phyloP scores from a whole-genome alignment of 176 grass and related monocot species.

The Triticum urartu region DNA sequence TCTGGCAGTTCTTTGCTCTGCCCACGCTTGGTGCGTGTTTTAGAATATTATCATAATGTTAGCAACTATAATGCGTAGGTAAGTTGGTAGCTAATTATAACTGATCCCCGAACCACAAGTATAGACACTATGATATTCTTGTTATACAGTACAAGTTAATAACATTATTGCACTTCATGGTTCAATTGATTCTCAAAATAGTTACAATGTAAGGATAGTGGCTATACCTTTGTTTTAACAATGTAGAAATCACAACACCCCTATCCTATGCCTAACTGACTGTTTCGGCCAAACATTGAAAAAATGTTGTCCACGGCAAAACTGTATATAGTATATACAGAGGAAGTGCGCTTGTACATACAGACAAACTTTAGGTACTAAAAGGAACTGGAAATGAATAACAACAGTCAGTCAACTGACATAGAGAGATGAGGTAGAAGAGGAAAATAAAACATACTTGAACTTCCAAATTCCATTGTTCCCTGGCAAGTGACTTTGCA shows the following conservation, averaged over 20 bases:
- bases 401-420: neutral
- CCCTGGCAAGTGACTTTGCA: constrained; percentile 69
- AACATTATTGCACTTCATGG: neutral
- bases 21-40: neutral
- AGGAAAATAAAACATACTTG: constrained; percentile 53
- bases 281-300: neutral
- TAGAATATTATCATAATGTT: neutral
- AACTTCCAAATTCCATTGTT: constrained; percentile 78
- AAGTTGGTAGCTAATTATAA: neutral
- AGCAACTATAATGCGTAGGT: neutral
- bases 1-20: neutral
- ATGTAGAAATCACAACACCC: neutral
- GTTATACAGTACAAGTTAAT: neutral
- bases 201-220: neutral
- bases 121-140: neutral
- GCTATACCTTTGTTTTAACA: neutral
- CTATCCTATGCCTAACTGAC: neutral
- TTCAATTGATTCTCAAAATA: neutral
- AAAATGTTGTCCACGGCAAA: neutral
- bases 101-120: neutral
- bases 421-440: constrained; percentile 16
- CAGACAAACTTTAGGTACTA: neutral
- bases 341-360: neutral
- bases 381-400: constrained; percentile 11
- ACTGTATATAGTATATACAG: neutral